Conservation (phyloP, 805 yeast species). For the Cyberlindnera sargentensis region DNA sequence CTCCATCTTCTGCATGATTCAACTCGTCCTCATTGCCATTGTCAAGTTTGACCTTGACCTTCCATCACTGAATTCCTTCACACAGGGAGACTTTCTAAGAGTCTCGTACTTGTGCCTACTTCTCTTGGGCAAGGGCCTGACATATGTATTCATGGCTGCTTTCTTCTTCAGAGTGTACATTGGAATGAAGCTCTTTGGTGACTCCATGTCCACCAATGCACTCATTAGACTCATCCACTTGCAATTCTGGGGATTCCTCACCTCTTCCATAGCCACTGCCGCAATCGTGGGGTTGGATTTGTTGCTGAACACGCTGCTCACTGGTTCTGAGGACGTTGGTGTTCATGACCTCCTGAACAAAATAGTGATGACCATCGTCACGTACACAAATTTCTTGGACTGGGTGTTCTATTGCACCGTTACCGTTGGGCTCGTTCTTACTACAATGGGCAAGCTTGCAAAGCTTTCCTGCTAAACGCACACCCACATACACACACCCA, state of each 20-base stretch:
- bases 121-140: conserved; percentile 11
- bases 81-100: conserved; percentile 9
- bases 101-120: conserved; percentile 10
- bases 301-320: conserved; percentile 8
- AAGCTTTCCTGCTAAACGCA: too few relatives aligned
- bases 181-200: conserved; percentile 14
- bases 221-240: conserved; percentile 13
- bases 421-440: conserved; percentile 9
- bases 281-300: conserved; percentile 9
- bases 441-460: background rate
- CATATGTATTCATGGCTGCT: conserved; percentile 12
- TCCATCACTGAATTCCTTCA: conserved; percentile 6
- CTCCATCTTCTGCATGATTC: conserved; percentile 11
- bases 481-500: too few relatives aligned
- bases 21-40: conserved; percentile 12
- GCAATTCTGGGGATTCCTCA: conserved; percentile 18
- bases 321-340: conserved; percentile 2
- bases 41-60: conserved; percentile 14
- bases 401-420: conserved; percentile 10
- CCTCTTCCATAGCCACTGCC: conserved; percentile 8
- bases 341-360: conserved; percentile 2
- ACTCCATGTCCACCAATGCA: conserved; percentile 11
- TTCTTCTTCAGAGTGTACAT: conserved; percentile 16
- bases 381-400: conserved; percentile 6
- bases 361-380: conserved; percentile 1